Percentiles rank a stretch among this genome's conserved stretches.
phyloP scores from a whole-genome alignment of 306 rosid species.

The Casuarina cunninghamiana region DNA sequence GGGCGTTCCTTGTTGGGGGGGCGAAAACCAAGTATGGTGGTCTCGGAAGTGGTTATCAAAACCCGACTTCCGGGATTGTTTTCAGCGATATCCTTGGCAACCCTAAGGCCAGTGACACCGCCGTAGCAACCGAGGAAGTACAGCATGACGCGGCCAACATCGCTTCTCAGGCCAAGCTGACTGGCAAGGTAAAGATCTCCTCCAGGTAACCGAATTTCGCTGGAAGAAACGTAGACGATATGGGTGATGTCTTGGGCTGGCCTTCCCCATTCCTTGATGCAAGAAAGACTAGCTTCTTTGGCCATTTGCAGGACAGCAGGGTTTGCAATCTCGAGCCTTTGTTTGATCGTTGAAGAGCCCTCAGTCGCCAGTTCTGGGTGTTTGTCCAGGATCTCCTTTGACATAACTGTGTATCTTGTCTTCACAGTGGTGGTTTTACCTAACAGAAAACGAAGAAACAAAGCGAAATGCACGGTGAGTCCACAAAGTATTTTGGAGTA shows the following conservation, averaged over 20 bases:
- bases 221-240: constrained; percentile 82
- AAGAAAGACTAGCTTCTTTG: constrained; percentile 66
- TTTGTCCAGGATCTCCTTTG: constrained; percentile 87
- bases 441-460: constrained; percentile 20
- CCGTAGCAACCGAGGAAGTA: constrained; percentile 95
- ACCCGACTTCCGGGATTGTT: constrained; percentile 87
- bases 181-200: constrained; percentile 86
- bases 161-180: constrained; percentile 65
- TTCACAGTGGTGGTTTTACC: constrained; percentile 96
- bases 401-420: constrained; percentile 97
- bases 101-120: constrained; percentile 86
- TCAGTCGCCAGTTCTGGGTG: constrained; percentile 85
- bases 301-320: constrained; percentile 95
- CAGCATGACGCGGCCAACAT: constrained; percentile 75
- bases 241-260: constrained; percentile 74
- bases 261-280: constrained; percentile 93
- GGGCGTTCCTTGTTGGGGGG: constrained; percentile 85
- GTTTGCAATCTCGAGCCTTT: constrained; percentile 82
- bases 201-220: constrained; percentile 85
- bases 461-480: constrained; percentile 1
- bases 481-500: not conserved
- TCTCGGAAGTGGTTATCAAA: constrained; percentile 77
- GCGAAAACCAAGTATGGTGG: constrained; percentile 87
- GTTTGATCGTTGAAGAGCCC: constrained; percentile 79
- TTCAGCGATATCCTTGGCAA: constrained; percentile 94